Percentiles rank a stretch among this genome's conserved stretches.
These are phyloP conservation scores for Cryphonectria nitschkei DNA, from an alignment of 2,329 filamentous ascomycete genomes.

Conservation along the genomic window DNA sequence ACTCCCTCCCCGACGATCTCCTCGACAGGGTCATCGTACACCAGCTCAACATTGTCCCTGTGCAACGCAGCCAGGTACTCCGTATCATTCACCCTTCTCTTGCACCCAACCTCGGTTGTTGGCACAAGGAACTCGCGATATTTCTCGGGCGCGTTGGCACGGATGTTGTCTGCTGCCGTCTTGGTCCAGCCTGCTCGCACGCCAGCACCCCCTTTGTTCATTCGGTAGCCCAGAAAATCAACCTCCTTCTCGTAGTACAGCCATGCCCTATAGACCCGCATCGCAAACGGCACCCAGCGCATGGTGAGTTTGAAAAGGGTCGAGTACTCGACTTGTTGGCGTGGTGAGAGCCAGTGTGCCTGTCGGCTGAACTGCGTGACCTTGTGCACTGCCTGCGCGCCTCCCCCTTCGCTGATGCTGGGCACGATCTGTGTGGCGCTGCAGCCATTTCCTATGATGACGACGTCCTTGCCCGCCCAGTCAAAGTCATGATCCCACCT, in stretches of 20 bases:
- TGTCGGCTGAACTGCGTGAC: conserved; percentile 15
- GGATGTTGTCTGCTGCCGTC: conserved; percentile 35
- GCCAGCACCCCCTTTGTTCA: neutral
- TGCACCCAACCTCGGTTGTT: conserved; percentile 40
- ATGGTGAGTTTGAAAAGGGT: conserved; percentile 31
- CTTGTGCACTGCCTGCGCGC: conserved; percentile 28
- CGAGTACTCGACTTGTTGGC: conserved; percentile 29
- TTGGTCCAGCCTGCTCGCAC: neutral
- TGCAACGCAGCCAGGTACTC: conserved; percentile 39
- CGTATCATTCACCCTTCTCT: conserved; percentile 41
- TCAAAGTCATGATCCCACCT: conserved; percentile 38
- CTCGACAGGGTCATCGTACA: conserved; percentile 32
- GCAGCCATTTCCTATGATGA: conserved; percentile 41
- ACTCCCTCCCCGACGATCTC: conserved; percentile 35
- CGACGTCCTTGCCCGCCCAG: conserved; percentile 38
- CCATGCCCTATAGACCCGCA: conserved; percentile 28
- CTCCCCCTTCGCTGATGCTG: conserved; percentile 33
- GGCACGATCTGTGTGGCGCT: conserved; percentile 43
- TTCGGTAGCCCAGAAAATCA: conserved; percentile 6
- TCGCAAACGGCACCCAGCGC: conserved; percentile 31
- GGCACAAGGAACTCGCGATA: conserved; percentile 38
- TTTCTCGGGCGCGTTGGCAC: conserved; percentile 33
- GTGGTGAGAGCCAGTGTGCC: conserved; percentile 32
- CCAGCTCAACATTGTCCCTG: conserved; percentile 37
- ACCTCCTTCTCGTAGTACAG: conserved; percentile 30